phyloP scores from a whole-genome alignment of 805 yeast species.

The Limtongozyma cylindracea region DNA sequence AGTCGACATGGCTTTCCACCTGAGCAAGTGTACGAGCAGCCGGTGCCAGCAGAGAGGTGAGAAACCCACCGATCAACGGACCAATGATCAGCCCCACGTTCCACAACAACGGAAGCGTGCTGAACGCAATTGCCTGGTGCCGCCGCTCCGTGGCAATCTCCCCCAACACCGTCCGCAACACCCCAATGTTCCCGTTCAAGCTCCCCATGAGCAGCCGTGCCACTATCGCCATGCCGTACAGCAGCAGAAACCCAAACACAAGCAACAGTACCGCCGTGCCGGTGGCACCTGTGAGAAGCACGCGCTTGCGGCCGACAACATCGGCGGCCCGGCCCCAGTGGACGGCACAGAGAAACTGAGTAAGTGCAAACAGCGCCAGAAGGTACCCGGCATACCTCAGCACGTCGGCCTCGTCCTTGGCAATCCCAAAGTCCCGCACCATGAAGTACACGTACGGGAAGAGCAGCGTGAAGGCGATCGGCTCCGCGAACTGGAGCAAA shows the following conservation, averaged over 20 bases:
- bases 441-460: constrained; percentile 41
- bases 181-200: constrained; percentile 39
- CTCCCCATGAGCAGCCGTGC: constrained; percentile 30
- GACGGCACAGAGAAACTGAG: constrained; percentile 28
- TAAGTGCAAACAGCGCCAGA: constrained; percentile 32
- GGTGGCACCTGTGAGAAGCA: constrained; percentile 21
- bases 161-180: constrained; percentile 34
- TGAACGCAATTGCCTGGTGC: constrained; percentile 39
- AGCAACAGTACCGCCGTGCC: constrained; percentile 24
- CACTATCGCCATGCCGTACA: constrained; percentile 22
- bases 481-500: constrained; percentile 29
- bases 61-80: constrained; percentile 28
- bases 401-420: constrained; percentile 21
- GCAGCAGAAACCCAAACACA: constrained; percentile 25
- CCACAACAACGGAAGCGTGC: constrained; percentile 34
- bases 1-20: constrained; percentile 5
- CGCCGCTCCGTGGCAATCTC: constrained; percentile 27
- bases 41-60: too few species aligned
- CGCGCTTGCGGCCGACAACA: constrained; percentile 26
- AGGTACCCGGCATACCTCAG: constrained; percentile 36
- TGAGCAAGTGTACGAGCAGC: too few species aligned
- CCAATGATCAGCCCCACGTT: constrained; percentile 37
- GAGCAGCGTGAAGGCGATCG: constrained; percentile 34
- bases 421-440: constrained; percentile 28
- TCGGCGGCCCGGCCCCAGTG: constrained; percentile 38